Base-by-base conservation (phyloP, 768 basidiomycete genomes). In the Polyporus arcularius region DNA sequence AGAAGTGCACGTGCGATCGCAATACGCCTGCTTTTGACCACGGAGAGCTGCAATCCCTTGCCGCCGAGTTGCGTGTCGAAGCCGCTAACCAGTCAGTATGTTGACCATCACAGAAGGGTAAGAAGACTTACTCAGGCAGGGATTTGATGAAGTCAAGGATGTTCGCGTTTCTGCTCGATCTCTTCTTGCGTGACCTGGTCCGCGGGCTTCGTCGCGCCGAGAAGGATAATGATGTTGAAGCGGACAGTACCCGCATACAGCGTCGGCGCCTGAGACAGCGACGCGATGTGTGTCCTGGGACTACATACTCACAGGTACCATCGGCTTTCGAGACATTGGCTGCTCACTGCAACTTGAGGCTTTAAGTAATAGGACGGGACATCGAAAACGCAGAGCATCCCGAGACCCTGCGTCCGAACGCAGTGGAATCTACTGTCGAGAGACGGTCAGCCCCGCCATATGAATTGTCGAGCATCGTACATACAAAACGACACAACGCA, bases 1-100 rank as follows among this genome's bases (percentile, higher is more conserved):
- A 97, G 80, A 16, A 97, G 80, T 7, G 95, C 95, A 61, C 94
- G 86, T 4, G 95, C 95, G 66, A 96, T 97, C 30, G 94, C 93
- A 43, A 88, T 81, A 58, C 87, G 79, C n/a, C 70, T 89, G 89
- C 74, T 92, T 92, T 73, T 94, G 93, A 57, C 93, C 93, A 68
- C 93, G 46, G 90, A 92, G 7, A 96, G 80, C 68, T 94, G 92
- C 1, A 90, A 89, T 7, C 93, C 93, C 74, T 95, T 96, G 53
- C 92, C 92, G 61, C 93, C 93, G 49, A 94, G 92, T 69, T 92
- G 83, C 5, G 95, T 96, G 46, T 96, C 93, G 67, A 96, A 95
- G 32, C 94, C 94, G 56, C 89, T 89, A 56, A 38, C 56, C 38
- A 42, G 66, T 14, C 35, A 9, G 38, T 26, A 35, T 14, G n/a